Evolutionary conservation across 345 rosid species (phyloP).

Genomic region (Eucalyptus caleyi): DNA sequence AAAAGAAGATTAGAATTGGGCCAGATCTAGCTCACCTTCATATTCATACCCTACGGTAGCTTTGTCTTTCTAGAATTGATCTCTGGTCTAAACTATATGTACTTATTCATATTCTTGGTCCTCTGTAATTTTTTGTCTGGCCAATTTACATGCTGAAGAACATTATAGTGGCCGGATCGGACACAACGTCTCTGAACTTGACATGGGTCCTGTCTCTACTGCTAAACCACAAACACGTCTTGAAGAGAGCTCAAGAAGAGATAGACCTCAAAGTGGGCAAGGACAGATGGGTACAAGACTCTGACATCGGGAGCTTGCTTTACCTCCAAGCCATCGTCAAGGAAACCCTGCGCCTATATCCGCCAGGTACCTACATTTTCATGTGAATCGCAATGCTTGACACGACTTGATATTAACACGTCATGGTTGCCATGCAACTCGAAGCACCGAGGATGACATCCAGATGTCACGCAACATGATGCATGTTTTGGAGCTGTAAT

Average conservation of each 20-base stretch:
- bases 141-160: conserved; percentile 1
- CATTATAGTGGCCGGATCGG: background rate
- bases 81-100: background rate
- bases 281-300: conserved; percentile 37
- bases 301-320: conserved; percentile 26
- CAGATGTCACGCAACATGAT: background rate
- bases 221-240: background rate
- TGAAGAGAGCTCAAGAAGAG: conserved; percentile 41
- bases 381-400: no score
- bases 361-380: conserved; percentile 10
- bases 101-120: background rate
- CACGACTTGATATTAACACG: no score
- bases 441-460: background rate
- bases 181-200: background rate
- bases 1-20: background rate
- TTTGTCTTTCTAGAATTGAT: background rate
- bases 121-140: background rate
- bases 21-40: background rate
- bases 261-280: conserved; percentile 30
- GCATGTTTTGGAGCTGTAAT: background rate
- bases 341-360: conserved; percentile 41
- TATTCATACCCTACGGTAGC: background rate
- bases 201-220: background rate
- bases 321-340: conserved; percentile 49
- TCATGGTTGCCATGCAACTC: no score